These are phyloP conservation scores for Claviceps africana DNA, from an alignment of 2,329 filamentous ascomycete genomes.

Conservation along the genomic window DNA sequence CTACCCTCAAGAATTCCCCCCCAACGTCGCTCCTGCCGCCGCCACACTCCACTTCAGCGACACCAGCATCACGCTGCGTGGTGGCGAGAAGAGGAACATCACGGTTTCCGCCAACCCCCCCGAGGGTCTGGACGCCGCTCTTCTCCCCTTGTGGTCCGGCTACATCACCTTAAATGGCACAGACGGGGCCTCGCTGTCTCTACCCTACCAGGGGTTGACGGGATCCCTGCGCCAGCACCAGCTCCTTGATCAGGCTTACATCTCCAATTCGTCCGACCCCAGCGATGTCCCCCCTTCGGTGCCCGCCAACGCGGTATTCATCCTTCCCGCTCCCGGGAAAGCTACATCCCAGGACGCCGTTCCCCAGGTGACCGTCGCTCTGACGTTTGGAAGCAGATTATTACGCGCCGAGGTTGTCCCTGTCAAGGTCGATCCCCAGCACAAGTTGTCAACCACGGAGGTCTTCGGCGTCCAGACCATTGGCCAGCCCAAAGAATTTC, in stretches of 20 bases:
- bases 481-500: too few relatives aligned
- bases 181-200: slow-evolving; percentile 21
- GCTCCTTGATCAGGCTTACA: slow-evolving; percentile 15
- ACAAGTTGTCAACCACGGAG: slow-evolving; percentile 12
- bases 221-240: slow-evolving; percentile 20
- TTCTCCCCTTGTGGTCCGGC: slow-evolving; percentile 8
- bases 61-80: slow-evolving; percentile 3
- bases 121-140: slow-evolving; percentile 2
- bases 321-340: slow-evolving; percentile 26
- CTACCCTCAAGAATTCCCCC: slow-evolving; percentile 30
- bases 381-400: slow-evolving; percentile 31
- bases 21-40: slow-evolving; percentile 24
- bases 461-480: slow-evolving; percentile 26
- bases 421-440: slow-evolving; percentile 12
- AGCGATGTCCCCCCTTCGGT: slow-evolving; percentile 10
- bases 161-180: slow-evolving; percentile 18
- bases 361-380: slow-evolving; percentile 25
- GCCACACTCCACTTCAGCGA: slow-evolving; percentile 18
- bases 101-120: slow-evolving; percentile 5
- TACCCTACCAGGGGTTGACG: slow-evolving; percentile 28
- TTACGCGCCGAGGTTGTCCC: slow-evolving; percentile 32
- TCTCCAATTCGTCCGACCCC: slow-evolving; percentile 20
- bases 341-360: slow-evolving; percentile 17
- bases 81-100: slow-evolving; percentile 4
- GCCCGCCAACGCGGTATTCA: slow-evolving; percentile 24